Evolutionary conservation across 139 green algal genomes (phyloP).

Genomic region (Trebouxia sp.): DNA sequence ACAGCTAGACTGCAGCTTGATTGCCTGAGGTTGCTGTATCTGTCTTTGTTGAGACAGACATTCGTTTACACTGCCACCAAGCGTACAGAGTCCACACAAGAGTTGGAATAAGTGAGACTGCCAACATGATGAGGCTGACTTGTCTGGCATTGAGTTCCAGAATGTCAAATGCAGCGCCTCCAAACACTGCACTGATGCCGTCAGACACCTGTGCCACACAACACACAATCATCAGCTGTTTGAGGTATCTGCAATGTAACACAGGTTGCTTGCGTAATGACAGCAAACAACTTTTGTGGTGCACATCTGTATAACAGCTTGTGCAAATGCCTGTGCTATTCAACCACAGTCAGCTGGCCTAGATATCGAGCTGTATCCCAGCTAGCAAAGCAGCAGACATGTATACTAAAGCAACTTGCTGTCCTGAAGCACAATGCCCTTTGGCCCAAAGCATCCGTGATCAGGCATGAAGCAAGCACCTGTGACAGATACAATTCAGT

Average conservation of each 20-base stretch:
- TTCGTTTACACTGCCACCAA: not conserved
- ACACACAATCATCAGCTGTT: not conserved
- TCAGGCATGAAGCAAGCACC: not conserved
- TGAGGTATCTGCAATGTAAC: not conserved
- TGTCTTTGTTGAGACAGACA: too few relatives aligned
- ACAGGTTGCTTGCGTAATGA: not conserved
- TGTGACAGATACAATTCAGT: not conserved
- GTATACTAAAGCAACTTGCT: not conserved
- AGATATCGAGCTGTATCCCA: not conserved
- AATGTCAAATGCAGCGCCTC: constrained; percentile 43
- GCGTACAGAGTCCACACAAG: not conserved
- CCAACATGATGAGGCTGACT: constrained; percentile 30
- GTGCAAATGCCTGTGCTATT: too few relatives aligned
- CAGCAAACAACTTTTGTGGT: not conserved
- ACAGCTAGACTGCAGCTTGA: not conserved
- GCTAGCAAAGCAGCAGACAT: not conserved
- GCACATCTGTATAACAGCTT: not conserved
- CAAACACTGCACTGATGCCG: constrained; percentile 28
- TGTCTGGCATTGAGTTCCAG: constrained; percentile 32
- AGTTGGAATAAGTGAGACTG: not conserved
- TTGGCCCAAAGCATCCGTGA: not conserved
- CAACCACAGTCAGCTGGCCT: too few relatives aligned
- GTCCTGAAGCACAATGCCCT: not conserved
- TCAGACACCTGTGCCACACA: constrained; percentile 25
- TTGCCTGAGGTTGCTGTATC: too few relatives aligned